Conservation (phyloP, 371 early-diverging fungal genomes). For the Rhizopus arrhizus region DNA sequence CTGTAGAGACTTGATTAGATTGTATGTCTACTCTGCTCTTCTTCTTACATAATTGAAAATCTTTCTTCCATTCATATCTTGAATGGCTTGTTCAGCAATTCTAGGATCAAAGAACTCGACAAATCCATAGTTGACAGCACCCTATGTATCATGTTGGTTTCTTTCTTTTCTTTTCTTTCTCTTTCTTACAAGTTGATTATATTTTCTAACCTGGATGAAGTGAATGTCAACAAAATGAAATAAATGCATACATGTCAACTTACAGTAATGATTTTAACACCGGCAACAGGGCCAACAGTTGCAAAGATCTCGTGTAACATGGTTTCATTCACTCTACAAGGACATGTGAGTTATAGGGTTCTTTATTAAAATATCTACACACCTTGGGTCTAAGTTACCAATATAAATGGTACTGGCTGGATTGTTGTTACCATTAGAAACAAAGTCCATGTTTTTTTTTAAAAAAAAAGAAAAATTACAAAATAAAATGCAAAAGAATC, state of each 20-base stretch:
- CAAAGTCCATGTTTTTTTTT: not conserved
- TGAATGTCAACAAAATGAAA: not conserved
- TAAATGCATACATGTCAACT: conserved; percentile 18
- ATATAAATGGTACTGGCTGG: conserved; percentile 67
- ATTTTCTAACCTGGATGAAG: conserved; percentile 24
- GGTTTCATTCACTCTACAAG: conserved; percentile 65
- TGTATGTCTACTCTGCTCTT: not conserved
- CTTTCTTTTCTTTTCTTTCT: too few species aligned
- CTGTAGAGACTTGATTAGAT: conserved; percentile 16
- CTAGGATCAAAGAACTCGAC: conserved; percentile 80
- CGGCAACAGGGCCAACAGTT: conserved; percentile 65
- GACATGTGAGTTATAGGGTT: not conserved
- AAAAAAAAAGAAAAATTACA: not conserved
- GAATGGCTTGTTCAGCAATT: conserved; percentile 76
- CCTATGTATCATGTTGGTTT: conserved; percentile 3
- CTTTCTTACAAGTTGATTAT: conserved; percentile 22
- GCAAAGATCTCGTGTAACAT: conserved; percentile 78
- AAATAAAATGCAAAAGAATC: not conserved
- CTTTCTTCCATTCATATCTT: conserved; percentile 76
- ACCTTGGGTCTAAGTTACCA: conserved; percentile 85
- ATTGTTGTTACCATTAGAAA: conserved; percentile 6
- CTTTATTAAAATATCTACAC: not conserved
- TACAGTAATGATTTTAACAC: conserved; percentile 81
- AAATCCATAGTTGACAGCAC: conserved; percentile 85
- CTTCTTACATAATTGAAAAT: conserved; percentile 57